These are phyloP conservation scores for Lobulomyces angularis DNA, from an alignment of 192 early-diverging fungal species.

Conservation along the genomic window DNA sequence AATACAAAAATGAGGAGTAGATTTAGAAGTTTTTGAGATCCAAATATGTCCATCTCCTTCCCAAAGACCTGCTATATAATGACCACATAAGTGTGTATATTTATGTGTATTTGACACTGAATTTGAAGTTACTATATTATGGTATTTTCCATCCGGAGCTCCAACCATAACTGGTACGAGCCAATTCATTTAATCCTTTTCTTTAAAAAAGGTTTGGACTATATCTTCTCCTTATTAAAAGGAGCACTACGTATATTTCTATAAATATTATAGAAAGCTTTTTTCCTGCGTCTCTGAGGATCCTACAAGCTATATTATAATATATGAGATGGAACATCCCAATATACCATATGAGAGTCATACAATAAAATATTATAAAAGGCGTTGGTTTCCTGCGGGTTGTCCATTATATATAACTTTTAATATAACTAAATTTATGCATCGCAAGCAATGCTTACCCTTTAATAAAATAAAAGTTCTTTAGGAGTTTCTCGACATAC, in stretches of 20 bases:
- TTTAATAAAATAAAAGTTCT: conserved; percentile 7
- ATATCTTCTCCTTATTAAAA: conserved; percentile 10
- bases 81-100: conserved; percentile 1
- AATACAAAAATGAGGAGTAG: not conserved
- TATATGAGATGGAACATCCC: too few species aligned
- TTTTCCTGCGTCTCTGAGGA: conserved; percentile 7
- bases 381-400: conserved; percentile 9
- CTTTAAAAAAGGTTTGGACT: conserved; percentile 20
- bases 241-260: conserved; percentile 10
- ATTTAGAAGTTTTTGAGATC: conserved; percentile 1
- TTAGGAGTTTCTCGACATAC: conserved; percentile 10
- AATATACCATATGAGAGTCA: not conserved
- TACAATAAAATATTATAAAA: not conserved
- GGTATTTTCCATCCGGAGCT: conserved; percentile 14
- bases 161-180: conserved; percentile 21
- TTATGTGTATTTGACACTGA: not conserved
- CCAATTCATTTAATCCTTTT: conserved; percentile 19
- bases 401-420: conserved; percentile 17
- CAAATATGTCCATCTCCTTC: conserved; percentile 10
- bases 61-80: conserved; percentile 9
- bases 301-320: conserved; percentile 5
- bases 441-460: not conserved
- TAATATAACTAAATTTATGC: conserved; percentile 14
- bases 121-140: conserved; percentile 1
- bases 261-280: conserved; percentile 2